Evolutionary conservation across 2,329 filamentous ascomycete species (phyloP).

Genomic region (Neonectria neomacrospora): DNA sequence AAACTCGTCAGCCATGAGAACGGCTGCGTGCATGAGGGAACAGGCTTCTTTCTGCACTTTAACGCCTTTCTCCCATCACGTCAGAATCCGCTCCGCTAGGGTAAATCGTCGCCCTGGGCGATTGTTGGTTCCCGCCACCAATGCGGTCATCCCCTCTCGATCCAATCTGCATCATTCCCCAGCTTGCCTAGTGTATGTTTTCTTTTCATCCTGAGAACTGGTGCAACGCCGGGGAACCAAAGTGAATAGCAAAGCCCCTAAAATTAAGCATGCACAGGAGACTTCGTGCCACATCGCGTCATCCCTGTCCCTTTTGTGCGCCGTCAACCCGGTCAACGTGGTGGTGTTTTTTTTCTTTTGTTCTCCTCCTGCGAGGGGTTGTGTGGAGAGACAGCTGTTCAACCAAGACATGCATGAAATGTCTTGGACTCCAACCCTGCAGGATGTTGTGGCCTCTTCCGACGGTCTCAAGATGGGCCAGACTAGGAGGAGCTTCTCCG

Average conservation of each 20-base stretch:
- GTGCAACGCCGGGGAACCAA: background rate
- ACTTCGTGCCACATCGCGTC: conserved; percentile 7
- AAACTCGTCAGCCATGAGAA: conserved; percentile 1
- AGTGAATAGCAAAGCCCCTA: background rate
- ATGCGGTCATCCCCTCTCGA: conserved; percentile 15
- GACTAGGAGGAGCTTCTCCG: background rate
- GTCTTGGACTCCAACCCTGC: background rate
- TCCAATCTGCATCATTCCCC: conserved; percentile 11
- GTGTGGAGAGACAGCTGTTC: conserved; percentile 9
- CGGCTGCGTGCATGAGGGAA: conserved; percentile 10
- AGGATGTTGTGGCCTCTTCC: background rate
- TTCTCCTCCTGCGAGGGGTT: background rate
- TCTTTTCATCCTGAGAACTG: conserved; percentile 17
- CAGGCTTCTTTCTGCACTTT: conserved; percentile 5
- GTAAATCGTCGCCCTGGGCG: conserved; percentile 14
- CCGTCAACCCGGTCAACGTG: background rate
- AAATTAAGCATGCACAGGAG: background rate
- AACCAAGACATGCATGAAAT: conserved; percentile 4
- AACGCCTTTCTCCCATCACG: conserved; percentile 6
- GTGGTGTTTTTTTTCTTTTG: conserved; percentile 5
- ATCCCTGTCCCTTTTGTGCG: background rate
- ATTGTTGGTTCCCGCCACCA: conserved; percentile 20
- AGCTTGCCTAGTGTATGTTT: conserved; percentile 6
- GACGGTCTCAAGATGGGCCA: background rate
- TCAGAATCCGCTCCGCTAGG: conserved; percentile 2